Percentiles rank a stretch among this genome's conserved stretches.
Conservation (phyloP, 2,329 filamentous ascomycete genomes). For the Dactylellina leptospora region DNA sequence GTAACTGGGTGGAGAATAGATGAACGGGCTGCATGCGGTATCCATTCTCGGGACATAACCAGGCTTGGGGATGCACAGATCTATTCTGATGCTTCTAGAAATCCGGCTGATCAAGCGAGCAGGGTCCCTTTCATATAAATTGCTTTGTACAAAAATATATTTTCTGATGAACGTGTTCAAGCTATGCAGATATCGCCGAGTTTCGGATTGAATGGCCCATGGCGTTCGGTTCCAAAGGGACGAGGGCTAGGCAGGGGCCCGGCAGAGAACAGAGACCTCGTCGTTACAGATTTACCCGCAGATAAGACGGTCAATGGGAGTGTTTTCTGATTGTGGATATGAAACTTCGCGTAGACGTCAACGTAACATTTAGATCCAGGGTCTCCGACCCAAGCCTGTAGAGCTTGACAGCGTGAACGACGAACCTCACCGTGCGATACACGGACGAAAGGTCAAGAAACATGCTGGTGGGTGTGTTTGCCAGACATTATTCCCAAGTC, state of each 20-base stretch:
- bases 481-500: conserved; percentile 14
- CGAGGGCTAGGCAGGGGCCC: no score
- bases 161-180: not conserved
- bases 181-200: not conserved
- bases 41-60: conserved; percentile 3
- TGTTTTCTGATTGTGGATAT: not conserved
- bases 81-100: conserved; percentile 45
- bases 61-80: not conserved
- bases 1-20: conserved; percentile 20
- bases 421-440: no score
- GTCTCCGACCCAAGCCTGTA: conserved; percentile 11
- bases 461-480: conserved; percentile 1
- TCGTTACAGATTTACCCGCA: conserved; percentile 25
- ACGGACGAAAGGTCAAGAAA: no score
- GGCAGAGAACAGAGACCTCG: not conserved
- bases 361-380: conserved; percentile 16
- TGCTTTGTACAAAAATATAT: not conserved
- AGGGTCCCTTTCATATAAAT: not conserved
- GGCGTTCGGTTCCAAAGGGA: conserved; percentile 28
- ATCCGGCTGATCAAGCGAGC: not conserved
- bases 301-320: conserved; percentile 27
- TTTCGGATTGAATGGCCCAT: conserved; percentile 8
- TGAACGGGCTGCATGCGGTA: conserved; percentile 15
- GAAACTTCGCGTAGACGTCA: conserved; percentile 25
- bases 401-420: not conserved